These are phyloP conservation scores for Aspergillus cejpii DNA, from an alignment of 2,329 filamentous ascomycete genomes.

Conservation along the genomic window DNA sequence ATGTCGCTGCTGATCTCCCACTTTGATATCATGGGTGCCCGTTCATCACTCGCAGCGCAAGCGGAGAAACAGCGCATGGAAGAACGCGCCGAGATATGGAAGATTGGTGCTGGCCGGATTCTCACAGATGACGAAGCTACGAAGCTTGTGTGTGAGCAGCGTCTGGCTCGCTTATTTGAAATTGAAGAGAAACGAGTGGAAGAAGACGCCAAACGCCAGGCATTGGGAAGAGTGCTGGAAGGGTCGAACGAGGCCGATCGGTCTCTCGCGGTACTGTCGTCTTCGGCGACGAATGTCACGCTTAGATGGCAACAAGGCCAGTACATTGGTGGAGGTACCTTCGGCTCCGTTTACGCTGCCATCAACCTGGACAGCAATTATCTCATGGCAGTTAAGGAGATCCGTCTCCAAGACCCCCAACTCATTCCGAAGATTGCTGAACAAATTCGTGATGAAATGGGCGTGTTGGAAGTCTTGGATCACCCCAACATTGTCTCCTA, in stretches of 20 bases:
- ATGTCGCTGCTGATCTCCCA: conserved; percentile 97
- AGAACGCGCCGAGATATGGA: conserved; percentile 66
- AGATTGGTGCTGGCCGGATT: conserved; percentile 67
- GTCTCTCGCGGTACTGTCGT: conserved; percentile 86
- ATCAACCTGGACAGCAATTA: conserved; percentile 96
- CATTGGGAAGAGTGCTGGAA: conserved; percentile 83
- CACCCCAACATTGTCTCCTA: conserved; percentile 98
- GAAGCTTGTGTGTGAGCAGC: conserved; percentile 65
- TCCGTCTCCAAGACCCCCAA: conserved; percentile 91
- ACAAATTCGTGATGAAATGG: conserved; percentile 96
- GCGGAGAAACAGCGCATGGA: conserved; percentile 86
- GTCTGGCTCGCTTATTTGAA: conserved; percentile 63
- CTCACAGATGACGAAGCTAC: conserved; percentile 81
- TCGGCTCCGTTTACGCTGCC: conserved; percentile 93
- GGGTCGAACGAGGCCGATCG: conserved; percentile 93
- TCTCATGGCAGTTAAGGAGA: conserved; percentile 98
- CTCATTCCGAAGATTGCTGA: conserved; percentile 88
- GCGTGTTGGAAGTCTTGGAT: conserved; percentile 86
- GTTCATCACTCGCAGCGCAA: conserved; percentile 86
- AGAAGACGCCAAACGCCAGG: conserved; percentile 76
- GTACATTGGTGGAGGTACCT: conserved; percentile 92
- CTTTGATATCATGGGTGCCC: conserved; percentile 97
- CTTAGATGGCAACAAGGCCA: conserved; percentile 98
- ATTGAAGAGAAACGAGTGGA: conserved; percentile 74
- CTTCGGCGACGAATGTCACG: conserved; percentile 88